Evolutionary conservation across 805 yeast species (phyloP).

Genomic region (Spathaspora boniae): DNA sequence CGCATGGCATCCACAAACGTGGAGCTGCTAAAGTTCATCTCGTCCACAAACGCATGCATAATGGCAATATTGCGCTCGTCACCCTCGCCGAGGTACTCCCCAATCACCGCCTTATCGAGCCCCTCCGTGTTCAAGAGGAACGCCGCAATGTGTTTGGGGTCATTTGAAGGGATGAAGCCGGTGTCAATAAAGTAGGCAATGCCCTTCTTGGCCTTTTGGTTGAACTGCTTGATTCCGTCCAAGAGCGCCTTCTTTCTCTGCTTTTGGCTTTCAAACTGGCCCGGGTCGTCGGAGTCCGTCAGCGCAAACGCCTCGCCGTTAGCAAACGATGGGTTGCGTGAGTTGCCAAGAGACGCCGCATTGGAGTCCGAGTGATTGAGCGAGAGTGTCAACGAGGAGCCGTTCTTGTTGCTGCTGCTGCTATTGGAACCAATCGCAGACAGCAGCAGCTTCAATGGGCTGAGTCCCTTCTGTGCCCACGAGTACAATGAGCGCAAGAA

Average conservation of each 20-base stretch:
- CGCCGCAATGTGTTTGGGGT: slow-evolving; percentile 67
- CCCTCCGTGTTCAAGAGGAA: slow-evolving; percentile 72
- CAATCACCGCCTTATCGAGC: slow-evolving; percentile 77
- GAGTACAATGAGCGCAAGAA: slow-evolving; percentile 75
- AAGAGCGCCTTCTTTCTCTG: slow-evolving; percentile 76
- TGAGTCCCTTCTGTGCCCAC: slow-evolving; percentile 73
- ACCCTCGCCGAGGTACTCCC: slow-evolving; percentile 92
- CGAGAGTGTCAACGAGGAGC: slow-evolving; percentile 13
- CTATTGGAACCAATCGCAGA: too few relatives aligned
- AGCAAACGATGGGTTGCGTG: slow-evolving; percentile 22
- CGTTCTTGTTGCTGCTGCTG: slow-evolving; percentile 7
- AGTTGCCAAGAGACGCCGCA: slow-evolving; percentile 19
- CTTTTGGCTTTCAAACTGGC: slow-evolving; percentile 81
- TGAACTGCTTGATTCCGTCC: slow-evolving; percentile 76
- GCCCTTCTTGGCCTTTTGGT: slow-evolving; percentile 82
- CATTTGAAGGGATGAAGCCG: slow-evolving; percentile 58
- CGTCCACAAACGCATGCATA: slow-evolving; percentile 92
- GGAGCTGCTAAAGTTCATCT: slow-evolving; percentile 67
- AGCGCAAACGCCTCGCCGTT: slow-evolving; percentile 5
- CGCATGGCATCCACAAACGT: slow-evolving; percentile 86
- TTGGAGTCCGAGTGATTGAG: slow-evolving; percentile 31
- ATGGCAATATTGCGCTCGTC: slow-evolving; percentile 70
- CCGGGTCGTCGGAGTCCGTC: slow-evolving; percentile 70
- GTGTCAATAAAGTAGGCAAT: slow-evolving; percentile 56
- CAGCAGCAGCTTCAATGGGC: too few relatives aligned